Percentiles rank a stretch among this genome's conserved stretches.
Evolutionary conservation across 768 basidiomycete genomes (phyloP).

Genomic region (Rhizopogon vinicolor): DNA sequence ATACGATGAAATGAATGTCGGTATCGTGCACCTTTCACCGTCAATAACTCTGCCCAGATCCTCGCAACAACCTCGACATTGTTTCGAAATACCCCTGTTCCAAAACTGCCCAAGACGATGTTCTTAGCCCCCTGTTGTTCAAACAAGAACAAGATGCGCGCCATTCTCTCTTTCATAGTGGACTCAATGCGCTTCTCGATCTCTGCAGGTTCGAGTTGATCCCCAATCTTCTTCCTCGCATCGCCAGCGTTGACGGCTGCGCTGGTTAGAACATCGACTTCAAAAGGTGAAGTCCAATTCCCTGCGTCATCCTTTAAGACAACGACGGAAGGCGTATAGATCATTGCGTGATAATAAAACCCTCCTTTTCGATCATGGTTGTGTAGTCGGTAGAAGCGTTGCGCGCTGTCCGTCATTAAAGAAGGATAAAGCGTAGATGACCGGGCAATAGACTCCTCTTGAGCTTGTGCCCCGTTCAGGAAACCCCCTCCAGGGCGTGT

Average conservation of each 20-base stretch:
- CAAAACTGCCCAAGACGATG: slow-evolving; percentile 70
- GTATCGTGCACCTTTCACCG: slow-evolving; percentile 47
- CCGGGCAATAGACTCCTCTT: slow-evolving; percentile 78
- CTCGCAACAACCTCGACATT: slow-evolving; percentile 50
- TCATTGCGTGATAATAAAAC: slow-evolving; percentile 76
- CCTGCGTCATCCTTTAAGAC: slow-evolving; percentile 64
- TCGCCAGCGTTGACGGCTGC: slow-evolving; percentile 72
- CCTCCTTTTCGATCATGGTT: slow-evolving; percentile 41
- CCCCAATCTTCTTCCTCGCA: slow-evolving; percentile 27
- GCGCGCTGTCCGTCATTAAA: slow-evolving; percentile 49
- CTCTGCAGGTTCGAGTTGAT: slow-evolving; percentile 5
- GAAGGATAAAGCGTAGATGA: slow-evolving; percentile 66
- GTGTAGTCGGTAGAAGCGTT: slow-evolving; percentile 63
- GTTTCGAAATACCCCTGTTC: slow-evolving; percentile 76
- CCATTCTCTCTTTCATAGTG: slow-evolving; percentile 70
- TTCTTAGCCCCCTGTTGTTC: slow-evolving; percentile 54
- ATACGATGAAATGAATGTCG: slow-evolving; percentile 53
- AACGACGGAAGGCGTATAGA: slow-evolving; percentile 62
- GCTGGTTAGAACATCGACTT: slow-evolving; percentile 64
- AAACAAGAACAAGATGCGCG: slow-evolving; percentile 58
- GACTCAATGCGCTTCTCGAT: slow-evolving; percentile 39
- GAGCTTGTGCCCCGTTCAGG: slow-evolving; percentile 65
- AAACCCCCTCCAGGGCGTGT: slow-evolving; percentile 77
- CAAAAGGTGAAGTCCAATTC: slow-evolving; percentile 48
- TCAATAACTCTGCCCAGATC: slow-evolving; percentile 62